These are phyloP conservation scores for Hamigera avellanea DNA, from an alignment of 495 filamentous ascomycete species.

Conservation along the genomic window DNA sequence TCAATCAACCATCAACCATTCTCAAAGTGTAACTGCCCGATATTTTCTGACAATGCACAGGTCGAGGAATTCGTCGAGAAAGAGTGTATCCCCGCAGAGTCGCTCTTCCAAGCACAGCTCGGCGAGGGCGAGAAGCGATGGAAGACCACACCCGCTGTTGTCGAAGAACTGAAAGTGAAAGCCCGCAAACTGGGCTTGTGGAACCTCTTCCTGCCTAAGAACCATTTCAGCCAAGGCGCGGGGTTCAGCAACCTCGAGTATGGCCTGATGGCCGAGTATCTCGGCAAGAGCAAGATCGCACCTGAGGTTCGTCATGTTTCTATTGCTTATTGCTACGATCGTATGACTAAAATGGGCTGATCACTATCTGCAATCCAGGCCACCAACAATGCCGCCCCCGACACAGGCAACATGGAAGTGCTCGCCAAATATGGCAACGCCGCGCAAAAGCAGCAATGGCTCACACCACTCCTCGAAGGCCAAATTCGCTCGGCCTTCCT, in stretches of 20 bases:
- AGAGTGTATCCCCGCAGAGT: conserved; percentile 82
- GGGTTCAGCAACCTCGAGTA: conserved; percentile 89
- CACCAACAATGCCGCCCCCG: conserved; percentile 82
- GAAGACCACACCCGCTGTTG: conserved; percentile 63
- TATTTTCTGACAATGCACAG: conserved; percentile 17
- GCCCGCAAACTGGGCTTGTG: conserved; percentile 80
- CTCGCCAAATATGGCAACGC: conserved; percentile 87
- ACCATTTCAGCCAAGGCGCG: conserved; percentile 87
- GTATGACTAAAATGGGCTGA: not conserved
- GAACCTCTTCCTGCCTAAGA: conserved; percentile 96
- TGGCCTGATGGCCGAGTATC: conserved; percentile 81
- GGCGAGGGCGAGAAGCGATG: conserved; percentile 64
- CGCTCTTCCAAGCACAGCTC: conserved; percentile 66
- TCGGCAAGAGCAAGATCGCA: conserved; percentile 68
- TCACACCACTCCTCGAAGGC: conserved; percentile 72
- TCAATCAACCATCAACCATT: too few relatives aligned
- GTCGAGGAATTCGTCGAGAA: conserved; percentile 96
- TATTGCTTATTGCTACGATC: conserved; percentile 1
- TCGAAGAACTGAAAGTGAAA: conserved; percentile 81
- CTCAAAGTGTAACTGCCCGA: not conserved
- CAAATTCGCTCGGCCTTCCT: conserved; percentile 82
- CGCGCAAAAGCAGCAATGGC: conserved; percentile 79
- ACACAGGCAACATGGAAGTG: conserved; percentile 95
- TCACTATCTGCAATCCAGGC: conserved; percentile 32
- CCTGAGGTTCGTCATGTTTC: conserved; percentile 41